Base-by-base conservation (phyloP, 2,329 filamentous ascomycete species). In the Fusarium longipes region DNA sequence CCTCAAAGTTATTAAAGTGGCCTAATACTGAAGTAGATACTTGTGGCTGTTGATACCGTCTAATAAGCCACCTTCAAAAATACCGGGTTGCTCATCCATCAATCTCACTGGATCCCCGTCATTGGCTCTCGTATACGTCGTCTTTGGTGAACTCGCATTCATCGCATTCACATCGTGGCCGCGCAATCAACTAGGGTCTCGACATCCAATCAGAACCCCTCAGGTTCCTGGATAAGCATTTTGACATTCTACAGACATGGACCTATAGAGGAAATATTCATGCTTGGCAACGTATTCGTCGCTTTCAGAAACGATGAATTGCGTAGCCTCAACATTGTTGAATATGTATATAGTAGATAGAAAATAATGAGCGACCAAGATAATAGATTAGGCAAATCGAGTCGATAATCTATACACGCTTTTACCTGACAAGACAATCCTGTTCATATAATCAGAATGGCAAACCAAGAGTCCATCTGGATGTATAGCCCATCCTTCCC, bases 401-500 rank as follows among this genome's bases (percentile, higher is more conserved):
- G 8, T 18, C 38, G n/a, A 30, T 4, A 12, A 14, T 10, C 10
- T 10, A 36, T 11, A 40, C n/a, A 25, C 14, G 29, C 9, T 20
- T 22, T 18, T 6, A 15, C 22, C 17, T 36, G n/a, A 18, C 22
- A 6, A n/a, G 18, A 8, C 18, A 30, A 3, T 25, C 10, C n/a
- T 8, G 33, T 17, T 43, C 20, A 15, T 43, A 27, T 2, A 14
- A 44, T 33, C 9, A 20, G 17, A 30, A 39, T 77, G 74, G 59
- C 68, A 38, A 64, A 72, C 18, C 59, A 68, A 20, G 57, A 68
- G 15, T 68, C 50, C 47, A 76, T 83, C 20, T 84, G 81, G 77
- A 77, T 80, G 60, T 84, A 83, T 67, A 68, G 75, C 18, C 80
- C 82, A n/a, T 82, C 80, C 27, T 74, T 81, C 11, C 65, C 81